phyloP scores from a whole-genome alignment of 2,329 filamentous ascomycete genomes.

The Hymenoscyphus fructigenus region DNA sequence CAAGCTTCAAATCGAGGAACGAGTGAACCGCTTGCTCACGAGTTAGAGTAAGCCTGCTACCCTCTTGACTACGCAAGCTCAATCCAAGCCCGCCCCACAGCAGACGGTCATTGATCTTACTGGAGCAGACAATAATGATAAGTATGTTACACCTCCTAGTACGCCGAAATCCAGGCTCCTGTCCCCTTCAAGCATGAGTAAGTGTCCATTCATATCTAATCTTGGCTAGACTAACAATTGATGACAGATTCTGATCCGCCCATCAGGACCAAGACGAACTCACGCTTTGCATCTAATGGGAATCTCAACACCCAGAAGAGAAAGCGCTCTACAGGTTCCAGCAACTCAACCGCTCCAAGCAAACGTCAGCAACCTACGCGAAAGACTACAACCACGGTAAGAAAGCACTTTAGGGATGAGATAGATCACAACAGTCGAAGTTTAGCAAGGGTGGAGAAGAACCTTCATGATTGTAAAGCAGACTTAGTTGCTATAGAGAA shows the following conservation, averaged over 20 bases:
- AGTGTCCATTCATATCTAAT: constrained; percentile 1
- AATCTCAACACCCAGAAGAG: not conserved
- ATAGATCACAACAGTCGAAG: not conserved
- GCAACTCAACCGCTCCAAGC: not conserved
- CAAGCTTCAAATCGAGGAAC: not conserved
- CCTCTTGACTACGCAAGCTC: not conserved
- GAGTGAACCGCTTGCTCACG: not conserved
- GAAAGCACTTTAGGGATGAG: not conserved
- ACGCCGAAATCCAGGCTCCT: not conserved
- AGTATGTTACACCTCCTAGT: not conserved
- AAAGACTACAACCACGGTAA: not conserved
- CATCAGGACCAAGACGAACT: not conserved
- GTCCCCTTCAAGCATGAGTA: not conserved
- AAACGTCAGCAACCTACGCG: not conserved
- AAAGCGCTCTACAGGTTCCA: not conserved
- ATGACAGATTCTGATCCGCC: not conserved
- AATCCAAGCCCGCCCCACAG: not conserved
- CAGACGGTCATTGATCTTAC: not conserved
- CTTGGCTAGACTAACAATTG: not conserved
- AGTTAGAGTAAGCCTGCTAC: not conserved
- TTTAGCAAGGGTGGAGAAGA: not conserved
- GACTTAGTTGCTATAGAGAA: not conserved
- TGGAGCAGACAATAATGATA: not conserved
- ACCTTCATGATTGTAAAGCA: not conserved
- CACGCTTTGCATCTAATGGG: not conserved